These are phyloP conservation scores for Mucor sp. DNA, from an alignment of 371 early-diverging fungal species.

Conservation along the genomic window DNA sequence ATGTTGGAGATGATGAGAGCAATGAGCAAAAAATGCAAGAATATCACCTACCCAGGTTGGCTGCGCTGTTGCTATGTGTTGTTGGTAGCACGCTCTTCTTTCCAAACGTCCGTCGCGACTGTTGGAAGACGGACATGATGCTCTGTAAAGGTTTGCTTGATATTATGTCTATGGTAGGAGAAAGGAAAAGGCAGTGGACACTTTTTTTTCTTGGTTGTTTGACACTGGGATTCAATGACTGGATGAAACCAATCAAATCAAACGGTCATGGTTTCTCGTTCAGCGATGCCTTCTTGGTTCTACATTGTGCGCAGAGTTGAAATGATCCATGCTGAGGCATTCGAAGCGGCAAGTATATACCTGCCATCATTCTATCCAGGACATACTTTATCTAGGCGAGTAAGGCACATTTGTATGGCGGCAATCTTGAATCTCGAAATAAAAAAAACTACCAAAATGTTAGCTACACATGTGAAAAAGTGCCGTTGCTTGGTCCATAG, in stretches of 20 bases:
- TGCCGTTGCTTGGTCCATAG: no score
- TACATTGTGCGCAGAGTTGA: background rate
- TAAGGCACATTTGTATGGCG: no score
- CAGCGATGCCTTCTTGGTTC: background rate
- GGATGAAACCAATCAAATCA: background rate
- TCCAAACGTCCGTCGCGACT: slow-evolving; percentile 29
- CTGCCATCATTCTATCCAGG: no score
- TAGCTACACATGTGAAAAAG: no score
- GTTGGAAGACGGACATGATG: slow-evolving; percentile 22
- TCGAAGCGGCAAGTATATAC: no score
- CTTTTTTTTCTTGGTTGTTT: background rate
- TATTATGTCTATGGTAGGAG: background rate
- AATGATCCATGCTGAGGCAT: background rate
- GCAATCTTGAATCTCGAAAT: no score
- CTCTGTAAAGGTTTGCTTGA: background rate
- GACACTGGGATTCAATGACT: background rate
- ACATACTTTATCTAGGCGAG: no score
- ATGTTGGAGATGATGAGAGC: background rate
- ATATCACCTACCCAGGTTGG: slow-evolving; percentile 6
- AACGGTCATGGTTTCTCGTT: background rate
- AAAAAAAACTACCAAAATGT: no score
- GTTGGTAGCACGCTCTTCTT: slow-evolving; percentile 24
- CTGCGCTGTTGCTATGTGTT: background rate
- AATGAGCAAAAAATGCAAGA: background rate
- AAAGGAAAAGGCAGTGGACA: background rate